Base-by-base conservation (phyloP, 108 stramenopile species). In the Skeletonema grethae region DNA sequence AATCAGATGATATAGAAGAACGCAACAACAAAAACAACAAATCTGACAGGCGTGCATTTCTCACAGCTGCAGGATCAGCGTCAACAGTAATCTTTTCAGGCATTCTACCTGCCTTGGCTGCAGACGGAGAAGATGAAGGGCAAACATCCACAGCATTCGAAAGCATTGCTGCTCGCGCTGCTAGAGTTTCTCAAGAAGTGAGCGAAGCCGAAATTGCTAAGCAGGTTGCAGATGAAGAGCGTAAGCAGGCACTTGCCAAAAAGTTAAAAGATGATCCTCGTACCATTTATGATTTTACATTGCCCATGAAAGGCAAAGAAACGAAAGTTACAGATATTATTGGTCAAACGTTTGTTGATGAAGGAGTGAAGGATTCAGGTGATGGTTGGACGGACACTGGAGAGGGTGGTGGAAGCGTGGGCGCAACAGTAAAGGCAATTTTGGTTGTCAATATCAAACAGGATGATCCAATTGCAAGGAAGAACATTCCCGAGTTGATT, bases 401-500 rank as follows among this genome's bases (percentile, higher is more conserved):
- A 18, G 79, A 81, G 12, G 84, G 0, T 61, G 41, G 73, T 25
- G 73, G 55, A 7, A 34, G 53, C 16, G 43, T 63, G 22, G 79
- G 43, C 5, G 61, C 67, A 20, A 72, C 60, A n/a, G 84, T 89
- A 67, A 93, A 93, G 82, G 91, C 88, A 9, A 84, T 95, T 60
- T 73, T 95, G 45, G 88, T 95, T 13, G 88, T 91, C 34, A 95
- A 95, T 65, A 91, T 95, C 38, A 95, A 95, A 65, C 90, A 95
- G 72, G 94, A 95, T 80, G 94, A 95, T 73, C 90, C 90, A n/a
- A 74, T 91, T 25, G 90, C 94, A 0, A 87, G 94, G 64, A 92
- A 87, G 59, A 86, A 91, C 71, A 95, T 95, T 71, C 94, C 94
- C 9, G 91, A 92, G 72, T 80, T 95, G 65, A 95, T 93, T 55